Percentiles rank a stretch among this genome's conserved stretches.
phyloP scores from a whole-genome alignment of 164 flowering plant genomes.

The Liquidambar formosana region DNA sequence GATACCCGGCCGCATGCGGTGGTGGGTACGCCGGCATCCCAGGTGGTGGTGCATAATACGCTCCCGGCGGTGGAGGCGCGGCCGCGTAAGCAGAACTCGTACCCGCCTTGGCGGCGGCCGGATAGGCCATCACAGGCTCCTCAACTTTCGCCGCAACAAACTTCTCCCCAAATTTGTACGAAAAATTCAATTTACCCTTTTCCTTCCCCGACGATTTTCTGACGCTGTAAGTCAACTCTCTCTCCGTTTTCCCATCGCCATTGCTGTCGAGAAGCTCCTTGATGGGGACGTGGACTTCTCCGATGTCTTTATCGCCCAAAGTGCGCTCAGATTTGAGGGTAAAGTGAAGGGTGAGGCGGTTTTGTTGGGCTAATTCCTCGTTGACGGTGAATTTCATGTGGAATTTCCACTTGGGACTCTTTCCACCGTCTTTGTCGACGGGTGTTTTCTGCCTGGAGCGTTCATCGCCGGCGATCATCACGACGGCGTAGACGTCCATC shows the following conservation, averaged over 20 bases:
- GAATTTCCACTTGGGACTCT: slow-evolving; percentile 34
- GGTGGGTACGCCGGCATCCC: slow-evolving; percentile 6
- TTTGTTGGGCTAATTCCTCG: slow-evolving; percentile 17
- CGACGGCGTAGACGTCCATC: slow-evolving; percentile 43
- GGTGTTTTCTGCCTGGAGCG: slow-evolving; percentile 24
- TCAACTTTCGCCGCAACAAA: slow-evolving; percentile 11
- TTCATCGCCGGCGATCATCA: slow-evolving; percentile 26
- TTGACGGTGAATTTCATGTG: slow-evolving; percentile 31
- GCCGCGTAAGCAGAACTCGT: background rate
- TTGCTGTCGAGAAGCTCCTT: slow-evolving; percentile 27
- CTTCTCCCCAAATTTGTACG: slow-evolving; percentile 24
- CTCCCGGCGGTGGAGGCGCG: slow-evolving; percentile 1
- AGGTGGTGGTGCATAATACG: background rate
- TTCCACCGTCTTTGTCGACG: slow-evolving; percentile 37
- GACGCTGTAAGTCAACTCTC: slow-evolving; percentile 5
- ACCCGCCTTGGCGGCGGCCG: background rate
- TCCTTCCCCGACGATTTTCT: slow-evolving; percentile 7
- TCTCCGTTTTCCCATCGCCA: background rate
- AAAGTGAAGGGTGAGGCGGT: slow-evolving; percentile 22
- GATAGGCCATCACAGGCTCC: slow-evolving; percentile 24
- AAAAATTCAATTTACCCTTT: slow-evolving; percentile 13
- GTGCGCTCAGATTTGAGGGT: slow-evolving; percentile 26
- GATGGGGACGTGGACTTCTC: slow-evolving; percentile 34
- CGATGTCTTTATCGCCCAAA: slow-evolving; percentile 37
- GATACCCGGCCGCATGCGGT: slow-evolving; percentile 14